Evolutionary conservation across 75 land plant species (phyloP).

Genomic region (Cryptomeria japonica): DNA sequence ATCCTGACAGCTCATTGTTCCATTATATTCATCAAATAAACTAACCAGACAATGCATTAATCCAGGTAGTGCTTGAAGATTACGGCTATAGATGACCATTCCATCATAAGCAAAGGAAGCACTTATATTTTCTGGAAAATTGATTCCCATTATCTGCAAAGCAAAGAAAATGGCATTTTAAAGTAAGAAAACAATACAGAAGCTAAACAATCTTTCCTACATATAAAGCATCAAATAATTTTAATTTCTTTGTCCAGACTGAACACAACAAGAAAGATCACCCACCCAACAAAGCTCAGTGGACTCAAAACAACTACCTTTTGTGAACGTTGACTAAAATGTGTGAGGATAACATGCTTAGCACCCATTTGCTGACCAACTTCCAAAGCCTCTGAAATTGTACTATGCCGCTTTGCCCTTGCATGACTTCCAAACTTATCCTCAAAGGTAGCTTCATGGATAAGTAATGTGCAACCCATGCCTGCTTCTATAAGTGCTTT

Average conservation of each 20-base stretch:
- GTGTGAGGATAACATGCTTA: constrained; percentile 31
- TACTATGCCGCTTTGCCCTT: constrained; percentile 25
- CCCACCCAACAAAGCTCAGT: not conserved
- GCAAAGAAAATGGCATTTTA: not conserved
- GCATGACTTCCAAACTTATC: constrained; percentile 25
- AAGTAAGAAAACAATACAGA: not conserved
- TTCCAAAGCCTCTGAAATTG: constrained; percentile 32
- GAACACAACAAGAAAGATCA: not conserved
- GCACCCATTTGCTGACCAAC: constrained; percentile 27
- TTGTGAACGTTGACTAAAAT: constrained; percentile 39
- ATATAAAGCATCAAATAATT: not conserved
- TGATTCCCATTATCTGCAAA: constrained; percentile 33
- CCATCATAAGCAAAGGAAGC: constrained; percentile 37
- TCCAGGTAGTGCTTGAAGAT: not conserved
- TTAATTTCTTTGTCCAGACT: not conserved
- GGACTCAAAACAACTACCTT: constrained; percentile 7
- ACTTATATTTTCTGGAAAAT: constrained; percentile 2
- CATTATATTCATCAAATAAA: constrained; percentile 6
- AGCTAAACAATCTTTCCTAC: not conserved
- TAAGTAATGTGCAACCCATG: constrained; percentile 33
- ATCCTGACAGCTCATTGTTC: not conserved
- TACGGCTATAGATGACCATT: constrained; percentile 19
- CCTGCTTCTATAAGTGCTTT: constrained; percentile 26
- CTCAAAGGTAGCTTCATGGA: constrained; percentile 42
- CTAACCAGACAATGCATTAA: constrained; percentile 6